Conservation (phyloP, 345 rosid species). For the Crucihimalaya himalaica region DNA sequence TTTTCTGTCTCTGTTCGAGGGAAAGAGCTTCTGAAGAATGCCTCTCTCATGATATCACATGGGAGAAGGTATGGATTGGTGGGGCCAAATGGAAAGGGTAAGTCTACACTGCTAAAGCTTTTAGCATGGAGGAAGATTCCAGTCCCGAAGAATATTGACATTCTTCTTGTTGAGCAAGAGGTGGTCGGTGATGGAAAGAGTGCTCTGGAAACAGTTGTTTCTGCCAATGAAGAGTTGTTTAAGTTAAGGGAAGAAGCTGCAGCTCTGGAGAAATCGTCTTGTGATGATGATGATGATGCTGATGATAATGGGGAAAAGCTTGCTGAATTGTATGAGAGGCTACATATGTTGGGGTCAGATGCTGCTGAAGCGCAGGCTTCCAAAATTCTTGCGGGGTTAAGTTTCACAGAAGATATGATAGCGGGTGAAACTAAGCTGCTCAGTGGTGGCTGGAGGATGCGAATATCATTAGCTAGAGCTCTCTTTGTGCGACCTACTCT, state of each 20-base stretch:
- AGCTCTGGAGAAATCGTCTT: conserved; percentile 50
- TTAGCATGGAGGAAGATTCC: conserved; percentile 99
- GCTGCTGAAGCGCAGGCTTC: conserved; percentile 96
- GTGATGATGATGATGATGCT: conserved; percentile 46
- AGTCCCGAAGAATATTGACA: conserved; percentile 92
- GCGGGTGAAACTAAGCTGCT: conserved; percentile 71
- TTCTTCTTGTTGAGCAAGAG: conserved; percentile 92
- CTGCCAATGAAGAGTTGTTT: conserved; percentile 80
- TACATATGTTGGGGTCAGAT: conserved; percentile 87
- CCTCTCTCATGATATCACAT: conserved; percentile 85
- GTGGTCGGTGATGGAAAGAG: conserved; percentile 86
- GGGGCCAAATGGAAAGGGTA: conserved; percentile 96
- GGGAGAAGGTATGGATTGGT: conserved; percentile 96
- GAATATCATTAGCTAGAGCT: conserved; percentile 93
- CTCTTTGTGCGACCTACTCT: conserved; percentile 94
- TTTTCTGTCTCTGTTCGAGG: conserved; percentile 95
- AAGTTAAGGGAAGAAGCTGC: conserved; percentile 73
- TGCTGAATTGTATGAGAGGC: conserved; percentile 74
- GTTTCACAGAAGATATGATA: conserved; percentile 90
- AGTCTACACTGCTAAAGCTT: conserved; percentile 88
- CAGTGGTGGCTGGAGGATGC: conserved; percentile 99
- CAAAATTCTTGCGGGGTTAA: conserved; percentile 92
- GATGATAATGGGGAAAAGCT: conserved; percentile 74
- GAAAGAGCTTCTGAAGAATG: conserved; percentile 81
- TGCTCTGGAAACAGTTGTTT: conserved; percentile 86